Percentiles rank a stretch among this genome's conserved stretches.
Evolutionary conservation across 2,329 filamentous ascomycete species (phyloP).

Genomic region (Coleophoma cylindrospora): DNA sequence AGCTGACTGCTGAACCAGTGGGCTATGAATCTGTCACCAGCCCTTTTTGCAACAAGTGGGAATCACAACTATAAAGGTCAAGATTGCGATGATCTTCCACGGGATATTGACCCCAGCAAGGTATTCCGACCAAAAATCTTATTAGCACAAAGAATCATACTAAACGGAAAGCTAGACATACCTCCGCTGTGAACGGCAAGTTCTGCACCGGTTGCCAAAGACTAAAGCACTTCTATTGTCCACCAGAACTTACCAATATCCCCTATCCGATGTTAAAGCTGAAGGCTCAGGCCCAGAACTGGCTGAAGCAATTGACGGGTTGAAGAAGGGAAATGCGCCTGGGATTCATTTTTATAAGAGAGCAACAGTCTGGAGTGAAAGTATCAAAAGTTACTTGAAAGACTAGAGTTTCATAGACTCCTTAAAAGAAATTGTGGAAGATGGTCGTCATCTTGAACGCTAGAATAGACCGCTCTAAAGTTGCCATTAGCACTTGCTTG

Average conservation of each 20-base stretch:
- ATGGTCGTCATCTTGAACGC: no score
- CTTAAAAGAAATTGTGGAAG: no score
- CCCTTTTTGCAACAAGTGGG: conserved; percentile 31
- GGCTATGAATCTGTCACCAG: conserved; percentile 35
- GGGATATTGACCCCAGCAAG: no score
- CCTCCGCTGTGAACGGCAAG: conserved; percentile 55
- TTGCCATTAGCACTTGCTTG: no score
- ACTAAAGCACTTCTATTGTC: conserved; percentile 52
- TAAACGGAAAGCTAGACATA: conserved; percentile 26
- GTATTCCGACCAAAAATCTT: no score
- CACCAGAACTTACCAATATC: conserved; percentile 59
- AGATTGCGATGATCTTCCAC: conserved; percentile 11
- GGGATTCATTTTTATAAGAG: conserved; percentile 56
- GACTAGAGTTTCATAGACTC: no score
- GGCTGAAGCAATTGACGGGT: conserved; percentile 52
- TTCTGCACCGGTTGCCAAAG: conserved; percentile 50
- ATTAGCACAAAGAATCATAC: no score
- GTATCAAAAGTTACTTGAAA: conserved; percentile 20
- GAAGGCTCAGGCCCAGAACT: conserved; percentile 50
- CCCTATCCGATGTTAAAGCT: conserved; percentile 45
- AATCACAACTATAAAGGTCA: conserved; percentile 37
- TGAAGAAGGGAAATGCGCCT: conserved; percentile 50
- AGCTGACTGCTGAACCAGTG: conserved; percentile 20
- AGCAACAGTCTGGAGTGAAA: conserved; percentile 22
- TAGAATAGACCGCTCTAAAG: no score